Evolutionary conservation across 2,329 filamentous ascomycete species (phyloP).

Genomic region (Cladosporium sp.): DNA sequence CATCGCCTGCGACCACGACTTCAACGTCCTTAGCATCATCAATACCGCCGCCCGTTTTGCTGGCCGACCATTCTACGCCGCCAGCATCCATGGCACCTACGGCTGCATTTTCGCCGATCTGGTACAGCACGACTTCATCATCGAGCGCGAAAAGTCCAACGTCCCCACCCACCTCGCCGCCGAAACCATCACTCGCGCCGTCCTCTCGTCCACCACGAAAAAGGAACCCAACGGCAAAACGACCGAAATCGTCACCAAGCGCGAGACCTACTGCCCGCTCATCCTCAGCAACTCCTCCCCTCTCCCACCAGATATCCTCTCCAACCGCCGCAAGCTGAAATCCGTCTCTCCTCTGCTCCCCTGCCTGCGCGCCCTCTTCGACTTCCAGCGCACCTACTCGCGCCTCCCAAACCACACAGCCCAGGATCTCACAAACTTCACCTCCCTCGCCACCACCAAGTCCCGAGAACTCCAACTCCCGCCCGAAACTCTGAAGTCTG

Average conservation of each 20-base stretch:
- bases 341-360: slow-evolving; percentile 80
- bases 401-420: slow-evolving; percentile 47
- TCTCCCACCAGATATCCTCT: slow-evolving; percentile 63
- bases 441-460: slow-evolving; percentile 68
- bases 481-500: slow-evolving; percentile 39
- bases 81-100: slow-evolving; percentile 81
- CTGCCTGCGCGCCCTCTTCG: slow-evolving; percentile 85
- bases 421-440: slow-evolving; percentile 71
- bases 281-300: slow-evolving; percentile 76
- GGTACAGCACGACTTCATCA: slow-evolving; percentile 81
- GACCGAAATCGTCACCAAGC: slow-evolving; percentile 84
- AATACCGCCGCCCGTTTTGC: slow-evolving; percentile 81
- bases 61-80: slow-evolving; percentile 79
- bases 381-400: slow-evolving; percentile 56
- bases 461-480: slow-evolving; percentile 60
- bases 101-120: slow-evolving; percentile 94
- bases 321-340: slow-evolving; percentile 61
- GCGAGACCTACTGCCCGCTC: slow-evolving; percentile 84
- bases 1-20: slow-evolving; percentile 82
- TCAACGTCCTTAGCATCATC: slow-evolving; percentile 68
- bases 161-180: slow-evolving; percentile 51
- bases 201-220: slow-evolving; percentile 67
- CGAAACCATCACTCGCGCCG: slow-evolving; percentile 73
- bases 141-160: slow-evolving; percentile 81
- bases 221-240: slow-evolving; percentile 61